Base-by-base conservation (phyloP, 2,329 filamentous ascomycete genomes). In the Penicillium sp. region DNA sequence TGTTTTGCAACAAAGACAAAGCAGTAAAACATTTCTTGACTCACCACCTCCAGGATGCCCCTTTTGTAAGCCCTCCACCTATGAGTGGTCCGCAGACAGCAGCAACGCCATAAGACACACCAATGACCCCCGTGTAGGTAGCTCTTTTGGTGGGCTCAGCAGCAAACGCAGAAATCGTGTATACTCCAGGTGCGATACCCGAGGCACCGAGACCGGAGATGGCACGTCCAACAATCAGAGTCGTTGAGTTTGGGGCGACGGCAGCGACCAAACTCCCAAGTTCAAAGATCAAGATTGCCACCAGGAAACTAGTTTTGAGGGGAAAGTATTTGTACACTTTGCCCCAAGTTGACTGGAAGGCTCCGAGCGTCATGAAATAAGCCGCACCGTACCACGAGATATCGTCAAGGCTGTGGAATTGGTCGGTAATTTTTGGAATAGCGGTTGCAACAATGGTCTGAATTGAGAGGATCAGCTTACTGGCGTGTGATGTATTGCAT, bases 311-410 rank as follows among this genome's bases (percentile, higher is more conserved):
- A 15, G 7, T 41, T 47, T 70, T 70, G 34, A 64, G 49, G 3
- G 71, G 66, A 59, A 78, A 79, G 66, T 76, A 82, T 49, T 77
- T 81, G 69, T 79, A 83, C 2, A 76, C 65, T 57, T 80, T 79
- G 3, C 82, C 82, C 63, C 75, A 78, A 0, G 75, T 70, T 1
- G 79, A 75, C 55, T 83, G 79, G 55, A 83, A 79, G 2, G 76
- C 70, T 7, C 74, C 75, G 20, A 75, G 63, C 0, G 78, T 80
- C 55, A 83, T 70, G 60, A 80, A 75, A 66, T 79, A 83, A 1
- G 77, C 69, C 3, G 68, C 62, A n/a, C 68, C 67, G 54, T 75
- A 76, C 78, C 78, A 80, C 20, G 70, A 70, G 4, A 78, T 74
- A 22, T 79, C 71, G 25, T 74, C 64, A 0, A 79, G 65, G n/a